Base-by-base conservation (phyloP, 2,329 filamentous ascomycete species). In the Clonostachys solani region DNA sequence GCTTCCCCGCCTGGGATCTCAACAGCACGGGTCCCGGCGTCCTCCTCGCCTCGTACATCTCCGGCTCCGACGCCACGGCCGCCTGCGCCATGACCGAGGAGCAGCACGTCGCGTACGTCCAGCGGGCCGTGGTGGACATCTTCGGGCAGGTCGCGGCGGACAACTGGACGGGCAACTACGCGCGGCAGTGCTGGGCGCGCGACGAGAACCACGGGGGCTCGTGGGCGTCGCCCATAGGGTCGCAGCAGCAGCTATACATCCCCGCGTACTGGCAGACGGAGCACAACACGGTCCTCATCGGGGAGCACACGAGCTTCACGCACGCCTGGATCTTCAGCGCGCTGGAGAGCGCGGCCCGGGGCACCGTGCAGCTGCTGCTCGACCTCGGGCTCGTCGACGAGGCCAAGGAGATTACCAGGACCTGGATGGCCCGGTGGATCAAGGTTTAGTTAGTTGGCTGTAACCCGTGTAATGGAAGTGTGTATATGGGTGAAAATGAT, bases 201-300 rank as follows among this genome's bases (percentile, higher is more conserved):
- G 81, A 88, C 51, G 74, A 79, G 49, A 75, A 80, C 49, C 74
- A 84, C 60, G 75, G 74, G 2, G 84, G 79, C 5, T 77, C 78
- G 7, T 89, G 84, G 84, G 78, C 78, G 2, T 61, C 64, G 5
- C 84, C 85, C 1, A 64, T 71, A 1, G 68, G 81, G 1, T 84
- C 83, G 0, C 83, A 88, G 65, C 84, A 89, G 57, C 75, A 85
- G 53, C 58, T 88, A 19, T 89, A 85, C 54, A 68, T 89, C 9
- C 85, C 86, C 0, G 80, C 84, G n/a, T 89, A 87, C 57, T 87
- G 85, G 57, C 78, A 83, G 58, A 88, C 84, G 0, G 54, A 89
- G 61, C 75, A 75, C 52, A 80, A 76, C 65, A 82, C 84, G n/a
- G 80, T 88, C 34, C 87, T 87, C 49, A 69, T 86, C 6, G 80